Conservation (phyloP, 2,329 filamentous ascomycete genomes). For the Macrophomina pseudophaseolina region DNA sequence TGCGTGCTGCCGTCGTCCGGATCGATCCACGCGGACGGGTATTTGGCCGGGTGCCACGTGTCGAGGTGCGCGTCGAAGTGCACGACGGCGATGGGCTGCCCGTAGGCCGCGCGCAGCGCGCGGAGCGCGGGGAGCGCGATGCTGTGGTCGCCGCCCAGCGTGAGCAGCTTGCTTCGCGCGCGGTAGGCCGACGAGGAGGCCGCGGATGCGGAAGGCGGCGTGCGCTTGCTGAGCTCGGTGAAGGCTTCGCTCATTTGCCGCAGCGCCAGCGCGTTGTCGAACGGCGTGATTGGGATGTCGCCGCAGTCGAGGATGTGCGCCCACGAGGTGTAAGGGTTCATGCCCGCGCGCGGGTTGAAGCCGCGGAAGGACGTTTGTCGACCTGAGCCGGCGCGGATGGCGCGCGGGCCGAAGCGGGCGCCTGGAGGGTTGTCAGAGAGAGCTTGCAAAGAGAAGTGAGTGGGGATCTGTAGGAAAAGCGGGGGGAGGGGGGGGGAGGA, state of each 20-base stretch:
- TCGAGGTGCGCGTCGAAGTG: constrained; percentile 71
- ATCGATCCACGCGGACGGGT: constrained; percentile 75
- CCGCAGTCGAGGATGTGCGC: constrained; percentile 85
- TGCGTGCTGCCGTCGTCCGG: constrained; percentile 61
- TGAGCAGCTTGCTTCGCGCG: constrained; percentile 53
- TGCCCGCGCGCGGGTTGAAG: constrained; percentile 79
- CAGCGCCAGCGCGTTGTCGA: constrained; percentile 82
- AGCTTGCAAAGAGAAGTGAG: neutral
- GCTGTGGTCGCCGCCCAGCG: constrained; percentile 57
- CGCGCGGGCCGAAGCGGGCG: constrained; percentile 80
- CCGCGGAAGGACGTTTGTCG: constrained; percentile 80
- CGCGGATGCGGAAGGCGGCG: constrained; percentile 41
- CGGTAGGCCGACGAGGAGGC: constrained; percentile 49
- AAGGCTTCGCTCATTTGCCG: constrained; percentile 85
- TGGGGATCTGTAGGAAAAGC: neutral
- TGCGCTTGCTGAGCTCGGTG: constrained; percentile 65
- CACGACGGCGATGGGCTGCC: constrained; percentile 53
- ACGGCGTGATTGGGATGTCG: constrained; percentile 84
- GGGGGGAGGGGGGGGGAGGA: no score
- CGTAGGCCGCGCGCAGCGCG: constrained; percentile 53
- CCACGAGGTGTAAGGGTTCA: constrained; percentile 85
- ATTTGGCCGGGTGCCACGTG: constrained; percentile 83
- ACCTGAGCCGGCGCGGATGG: constrained; percentile 82
- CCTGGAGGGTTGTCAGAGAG: constrained; percentile 32
- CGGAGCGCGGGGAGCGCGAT: constrained; percentile 58